Evolutionary conservation across 228 moss, liverwort and hornwort genomes (phyloP), one percentile per base, ranked within the genome.

Genomic region (Sphagnum fallax): DNA sequence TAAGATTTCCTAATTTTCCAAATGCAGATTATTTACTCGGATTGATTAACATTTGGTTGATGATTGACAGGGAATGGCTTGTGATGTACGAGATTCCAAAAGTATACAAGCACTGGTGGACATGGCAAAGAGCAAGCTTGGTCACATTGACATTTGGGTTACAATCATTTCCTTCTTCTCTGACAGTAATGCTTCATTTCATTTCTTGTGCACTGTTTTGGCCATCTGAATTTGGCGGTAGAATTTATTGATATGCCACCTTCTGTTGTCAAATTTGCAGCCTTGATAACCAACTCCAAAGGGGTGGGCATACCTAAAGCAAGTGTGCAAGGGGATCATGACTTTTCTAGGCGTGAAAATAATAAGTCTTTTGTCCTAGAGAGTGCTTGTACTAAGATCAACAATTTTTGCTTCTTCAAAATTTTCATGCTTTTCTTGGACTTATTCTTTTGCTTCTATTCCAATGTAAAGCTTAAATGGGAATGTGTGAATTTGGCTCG

Each of bases 71-170:
- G 98, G 98, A 47, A 93, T 83, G 58, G 84, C 83, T 0, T 98
- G 94, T 78, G 94, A 98, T 77, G 98, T 98, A 3, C 87, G 93
- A 61, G 83, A 84, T 82, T 82, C 84, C 8, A 86, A 84, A 62
- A 98, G 98, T 73, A 83, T 98, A 69, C 77, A 82, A 79, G 84
- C 76, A 51, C 86, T 98, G 71, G 80, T 89, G 15, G 78, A 81
- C 61, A 92, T 89, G 81, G 85, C 78, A 53, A 90, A 81, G 71
- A 53, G 71, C 51, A 81, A 86, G 57, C 71, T 98, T 71, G 90
- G 89, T 18, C 69, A 89, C 76, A 69, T 93, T 13, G 92, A 98
- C 75, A 82, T 93, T 75, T 98, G 98, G 98, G 97, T 98, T 77
- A 77, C 78, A 1, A 49, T 48, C 49, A 16, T 12, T 51, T 0